phyloP scores from a whole-genome alignment of 495 filamentous ascomycete genomes.

The Talaromyces wortmannii region DNA sequence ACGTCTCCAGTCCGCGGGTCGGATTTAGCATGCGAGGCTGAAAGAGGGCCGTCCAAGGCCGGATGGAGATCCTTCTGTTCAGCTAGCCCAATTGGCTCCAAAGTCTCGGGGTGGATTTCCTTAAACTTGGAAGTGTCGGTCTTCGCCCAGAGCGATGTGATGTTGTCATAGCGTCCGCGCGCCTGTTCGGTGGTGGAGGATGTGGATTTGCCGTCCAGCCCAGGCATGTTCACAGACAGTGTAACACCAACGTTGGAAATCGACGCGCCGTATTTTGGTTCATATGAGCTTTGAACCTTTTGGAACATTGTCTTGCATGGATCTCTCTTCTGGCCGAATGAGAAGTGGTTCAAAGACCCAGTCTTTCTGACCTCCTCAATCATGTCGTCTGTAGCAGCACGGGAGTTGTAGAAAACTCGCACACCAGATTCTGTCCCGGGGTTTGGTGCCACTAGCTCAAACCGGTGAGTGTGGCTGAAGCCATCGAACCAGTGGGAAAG shows the following conservation, averaged over 20 bases:
- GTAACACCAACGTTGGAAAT: conserved; percentile 53
- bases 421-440: conserved; percentile 14
- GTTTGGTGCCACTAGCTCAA: conserved; percentile 48
- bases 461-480: conserved; percentile 68
- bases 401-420: conserved; percentile 65
- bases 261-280: conserved; percentile 13
- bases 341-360: conserved; percentile 35
- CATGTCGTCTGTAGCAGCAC: conserved; percentile 50
- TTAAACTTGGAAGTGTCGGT: conserved; percentile 54
- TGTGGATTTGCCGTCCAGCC: conserved; percentile 22
- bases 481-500: conserved; percentile 75
- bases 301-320: conserved; percentile 62
- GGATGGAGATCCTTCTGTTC: conserved; percentile 57
- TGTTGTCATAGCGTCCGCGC: too few species aligned
- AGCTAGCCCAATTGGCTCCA: conserved; percentile 59
- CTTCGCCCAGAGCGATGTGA: conserved; percentile 52
- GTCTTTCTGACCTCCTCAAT: conserved; percentile 46
- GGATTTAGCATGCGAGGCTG: conserved; percentile 60
- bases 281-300: conserved; percentile 55
- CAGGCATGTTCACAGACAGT: conserved; percentile 51
- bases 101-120: conserved; percentile 57
- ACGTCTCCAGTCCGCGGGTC: conserved; percentile 68
- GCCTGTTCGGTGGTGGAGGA: too few species aligned
- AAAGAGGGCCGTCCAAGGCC: conserved; percentile 52
- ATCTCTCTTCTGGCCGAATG: conserved; percentile 59